phyloP scores from a whole-genome alignment of 1,284 basidiomycete species.

The Rhizoctonia solani region DNA sequence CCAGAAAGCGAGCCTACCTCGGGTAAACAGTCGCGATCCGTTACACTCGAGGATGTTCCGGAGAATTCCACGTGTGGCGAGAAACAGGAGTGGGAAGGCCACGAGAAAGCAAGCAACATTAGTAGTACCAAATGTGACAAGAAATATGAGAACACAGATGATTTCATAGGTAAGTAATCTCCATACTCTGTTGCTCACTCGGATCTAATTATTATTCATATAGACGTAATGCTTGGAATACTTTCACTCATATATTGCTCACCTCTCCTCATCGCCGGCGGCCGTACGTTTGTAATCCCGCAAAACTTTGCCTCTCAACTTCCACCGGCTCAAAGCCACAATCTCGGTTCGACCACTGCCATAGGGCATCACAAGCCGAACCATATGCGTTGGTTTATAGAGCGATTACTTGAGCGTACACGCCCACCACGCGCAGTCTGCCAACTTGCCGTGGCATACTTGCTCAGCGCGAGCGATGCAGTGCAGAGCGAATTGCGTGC shows the following conservation, averaged over 20 bases:
- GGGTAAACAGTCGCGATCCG: background rate
- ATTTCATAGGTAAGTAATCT: slow-evolving; percentile 24
- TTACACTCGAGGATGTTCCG: slow-evolving; percentile 15
- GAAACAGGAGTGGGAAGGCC: slow-evolving; percentile 5
- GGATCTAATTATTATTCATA: background rate
- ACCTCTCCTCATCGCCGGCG: slow-evolving; percentile 23
- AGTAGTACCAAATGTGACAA: background rate
- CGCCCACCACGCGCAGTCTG: slow-evolving; percentile 28
- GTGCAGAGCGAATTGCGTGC: slow-evolving; percentile 23
- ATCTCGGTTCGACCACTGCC: background rate
- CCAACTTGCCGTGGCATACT: slow-evolving; percentile 30
- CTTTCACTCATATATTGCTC: slow-evolving; percentile 31
- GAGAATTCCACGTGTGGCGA: background rate
- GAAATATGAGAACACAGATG: slow-evolving; percentile 31
- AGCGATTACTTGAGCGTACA: slow-evolving; percentile 27
- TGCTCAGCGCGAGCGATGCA: slow-evolving; percentile 10
- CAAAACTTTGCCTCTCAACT: slow-evolving; percentile 22
- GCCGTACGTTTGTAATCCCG: slow-evolving; percentile 27
- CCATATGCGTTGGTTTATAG: slow-evolving; percentile 30
- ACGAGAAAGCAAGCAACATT: slow-evolving; percentile 4
- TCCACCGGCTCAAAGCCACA: background rate
- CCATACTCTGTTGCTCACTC: background rate
- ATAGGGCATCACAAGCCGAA: slow-evolving; percentile 15
- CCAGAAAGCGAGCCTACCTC: slow-evolving; percentile 14
- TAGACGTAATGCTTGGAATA: slow-evolving; percentile 31